A percentile compares a stretch with the other conserved stretches of the same genome.
Evolutionary conservation across 73 alveolate genomes (phyloP).

Genomic region (Tetrahymena elliotti): DNA sequence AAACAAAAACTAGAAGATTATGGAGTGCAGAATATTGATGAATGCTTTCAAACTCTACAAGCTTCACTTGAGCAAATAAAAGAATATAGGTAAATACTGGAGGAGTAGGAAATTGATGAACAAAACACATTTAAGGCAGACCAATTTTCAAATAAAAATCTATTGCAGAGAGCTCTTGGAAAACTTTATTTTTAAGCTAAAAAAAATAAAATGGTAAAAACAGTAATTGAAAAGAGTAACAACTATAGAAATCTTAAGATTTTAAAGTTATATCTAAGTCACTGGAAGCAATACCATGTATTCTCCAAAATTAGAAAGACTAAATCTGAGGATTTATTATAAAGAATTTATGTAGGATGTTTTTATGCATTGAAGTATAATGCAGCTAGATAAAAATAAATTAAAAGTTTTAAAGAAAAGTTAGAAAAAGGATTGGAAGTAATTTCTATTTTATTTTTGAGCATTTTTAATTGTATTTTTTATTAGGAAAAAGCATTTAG

Average conservation of each 20-base stretch:
- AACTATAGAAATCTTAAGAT: background rate
- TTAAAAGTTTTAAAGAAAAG: background rate
- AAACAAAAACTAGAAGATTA: background rate
- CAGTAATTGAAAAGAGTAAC: background rate
- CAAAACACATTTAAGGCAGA: background rate
- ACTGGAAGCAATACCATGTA: background rate
- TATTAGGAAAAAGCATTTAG: background rate
- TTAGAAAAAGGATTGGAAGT: background rate
- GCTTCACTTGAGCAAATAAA: background rate
- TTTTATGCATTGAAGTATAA: background rate
- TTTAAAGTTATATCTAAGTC: background rate
- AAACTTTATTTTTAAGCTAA: background rate
- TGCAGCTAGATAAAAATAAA: background rate
- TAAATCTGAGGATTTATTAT: background rate
- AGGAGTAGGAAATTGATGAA: background rate
- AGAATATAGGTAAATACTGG: background rate
- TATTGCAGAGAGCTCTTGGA: background rate
- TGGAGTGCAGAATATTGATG: background rate
- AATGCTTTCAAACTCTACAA: background rate
- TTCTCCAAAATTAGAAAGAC: background rate
- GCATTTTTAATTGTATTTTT: background rate
- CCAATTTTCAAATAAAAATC: background rate
- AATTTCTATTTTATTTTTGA: background rate
- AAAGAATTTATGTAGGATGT: background rate
- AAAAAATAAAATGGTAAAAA: background rate